These are phyloP conservation scores for Leptographium radiaticola DNA, from an alignment of 2,329 filamentous ascomycete species.

Conservation along the genomic window DNA sequence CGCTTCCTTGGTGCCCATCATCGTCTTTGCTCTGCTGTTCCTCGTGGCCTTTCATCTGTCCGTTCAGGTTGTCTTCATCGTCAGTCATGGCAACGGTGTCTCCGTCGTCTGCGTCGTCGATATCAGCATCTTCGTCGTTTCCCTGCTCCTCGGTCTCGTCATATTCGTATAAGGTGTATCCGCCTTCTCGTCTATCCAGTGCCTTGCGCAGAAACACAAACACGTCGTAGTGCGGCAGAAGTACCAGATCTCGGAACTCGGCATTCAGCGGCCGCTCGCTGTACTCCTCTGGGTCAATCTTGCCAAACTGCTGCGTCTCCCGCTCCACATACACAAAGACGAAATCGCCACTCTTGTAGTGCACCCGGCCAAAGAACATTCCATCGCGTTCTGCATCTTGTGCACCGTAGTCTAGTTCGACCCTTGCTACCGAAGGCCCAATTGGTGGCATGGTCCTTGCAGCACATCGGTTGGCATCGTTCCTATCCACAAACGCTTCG, in stretches of 20 bases:
- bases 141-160: background rate
- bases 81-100: background rate
- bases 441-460: background rate
- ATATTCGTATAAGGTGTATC: conserved; percentile 1
- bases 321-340: conserved; percentile 8
- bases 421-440: background rate
- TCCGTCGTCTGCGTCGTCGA: background rate
- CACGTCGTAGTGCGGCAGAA: conserved; percentile 8
- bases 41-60: background rate
- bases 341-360: background rate
- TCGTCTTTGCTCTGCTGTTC: background rate
- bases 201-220: conserved; percentile 5
- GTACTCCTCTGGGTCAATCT: conserved; percentile 3
- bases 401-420: conserved; percentile 5
- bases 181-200: background rate
- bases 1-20: background rate
- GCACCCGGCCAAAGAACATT: conserved; percentile 8
- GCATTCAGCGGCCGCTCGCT: background rate
- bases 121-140: background rate
- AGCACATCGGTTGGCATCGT: conserved; percentile 8
- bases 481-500: conserved; percentile 7
- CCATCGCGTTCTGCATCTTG: conserved; percentile 5
- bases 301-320: conserved; percentile 7
- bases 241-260: background rate
- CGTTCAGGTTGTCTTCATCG: background rate